A percentile compares a stretch with the other conserved stretches of the same genome.
phyloP scores from a whole-genome alignment of 305 asterid genomes.

The Fraxinus sp. region DNA sequence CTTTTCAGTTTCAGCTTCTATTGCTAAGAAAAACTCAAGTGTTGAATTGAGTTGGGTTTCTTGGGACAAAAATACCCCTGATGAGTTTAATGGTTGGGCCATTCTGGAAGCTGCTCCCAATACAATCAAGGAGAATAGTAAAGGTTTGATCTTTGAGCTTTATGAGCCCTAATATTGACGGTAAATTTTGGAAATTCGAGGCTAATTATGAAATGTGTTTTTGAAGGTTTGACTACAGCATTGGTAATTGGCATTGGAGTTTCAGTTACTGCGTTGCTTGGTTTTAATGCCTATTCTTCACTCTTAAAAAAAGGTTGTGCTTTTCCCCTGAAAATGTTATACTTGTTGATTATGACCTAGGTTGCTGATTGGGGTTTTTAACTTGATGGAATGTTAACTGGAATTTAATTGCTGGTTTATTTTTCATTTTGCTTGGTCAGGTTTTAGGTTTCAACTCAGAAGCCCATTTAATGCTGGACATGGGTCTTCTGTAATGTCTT shows the following conservation, averaged over 20 bases:
- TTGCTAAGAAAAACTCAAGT: slow-evolving; percentile 40
- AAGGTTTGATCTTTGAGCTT: slow-evolving; percentile 21
- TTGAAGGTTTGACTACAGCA: slow-evolving; percentile 54
- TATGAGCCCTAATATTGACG: not conserved
- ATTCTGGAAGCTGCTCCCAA: slow-evolving; percentile 41
- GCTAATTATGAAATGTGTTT: slow-evolving; percentile 21
- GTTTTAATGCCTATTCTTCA: slow-evolving; percentile 51
- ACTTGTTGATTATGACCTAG: not conserved
- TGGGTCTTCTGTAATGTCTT: slow-evolving; percentile 31
- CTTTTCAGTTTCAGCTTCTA: slow-evolving; percentile 45
- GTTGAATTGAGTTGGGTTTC: slow-evolving; percentile 51
- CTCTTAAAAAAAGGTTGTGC: slow-evolving; percentile 52
- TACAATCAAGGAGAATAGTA: slow-evolving; percentile 37
- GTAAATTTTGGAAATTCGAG: not conserved
- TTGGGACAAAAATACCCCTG: slow-evolving; percentile 38
- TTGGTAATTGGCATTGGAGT: slow-evolving; percentile 58
- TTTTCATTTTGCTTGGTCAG: slow-evolving; percentile 33
- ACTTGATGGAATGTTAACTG: not conserved
- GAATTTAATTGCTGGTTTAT: slow-evolving; percentile 1
- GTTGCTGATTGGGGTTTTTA: slow-evolving; percentile 10
- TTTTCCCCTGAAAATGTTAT: not conserved
- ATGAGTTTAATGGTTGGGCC: slow-evolving; percentile 88
- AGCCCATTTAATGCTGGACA: slow-evolving; percentile 35
- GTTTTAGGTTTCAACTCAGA: slow-evolving; percentile 38
- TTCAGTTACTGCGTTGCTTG: slow-evolving; percentile 56